Evolutionary conservation across 495 filamentous ascomycete genomes (phyloP).

Genomic region (Tuber aestivum): DNA sequence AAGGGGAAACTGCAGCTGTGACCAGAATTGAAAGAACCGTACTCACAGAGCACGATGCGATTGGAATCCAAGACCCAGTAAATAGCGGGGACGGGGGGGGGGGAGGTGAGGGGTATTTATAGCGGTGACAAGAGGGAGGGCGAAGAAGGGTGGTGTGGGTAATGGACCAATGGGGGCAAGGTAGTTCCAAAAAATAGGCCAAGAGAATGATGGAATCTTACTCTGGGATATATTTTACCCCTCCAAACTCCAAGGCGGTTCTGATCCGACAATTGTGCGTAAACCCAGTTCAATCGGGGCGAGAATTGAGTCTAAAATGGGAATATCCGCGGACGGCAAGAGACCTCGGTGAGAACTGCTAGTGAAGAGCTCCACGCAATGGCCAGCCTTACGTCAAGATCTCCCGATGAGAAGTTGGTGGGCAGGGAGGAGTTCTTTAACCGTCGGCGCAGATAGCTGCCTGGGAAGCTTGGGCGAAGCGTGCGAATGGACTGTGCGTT

Average conservation of each 20-base stretch:
- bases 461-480: not conserved
- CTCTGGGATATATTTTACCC: not conserved
- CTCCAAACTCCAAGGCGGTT: not conserved
- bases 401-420: not conserved
- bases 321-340: not conserved
- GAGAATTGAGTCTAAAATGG: not conserved
- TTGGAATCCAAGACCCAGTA: not conserved
- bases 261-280: not conserved
- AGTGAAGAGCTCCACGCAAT: not conserved
- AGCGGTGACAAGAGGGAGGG: not conserved
- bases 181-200: not conserved
- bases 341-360: not conserved
- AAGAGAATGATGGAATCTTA: not conserved
- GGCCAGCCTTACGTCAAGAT: constrained; percentile 3
- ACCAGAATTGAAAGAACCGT: not conserved
- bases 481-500: constrained; percentile 1
- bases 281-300: not conserved
- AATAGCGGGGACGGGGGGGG: not conserved
- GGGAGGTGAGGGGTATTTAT: not conserved
- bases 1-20: not conserved
- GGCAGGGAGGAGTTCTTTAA: not conserved
- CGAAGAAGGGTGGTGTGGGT: not conserved
- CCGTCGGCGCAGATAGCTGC: not conserved
- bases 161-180: not conserved
- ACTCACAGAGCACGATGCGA: not conserved